Evolutionary conservation across 176 grass and related monocot species (phyloP).

Genomic region (Triticum monococcum): DNA sequence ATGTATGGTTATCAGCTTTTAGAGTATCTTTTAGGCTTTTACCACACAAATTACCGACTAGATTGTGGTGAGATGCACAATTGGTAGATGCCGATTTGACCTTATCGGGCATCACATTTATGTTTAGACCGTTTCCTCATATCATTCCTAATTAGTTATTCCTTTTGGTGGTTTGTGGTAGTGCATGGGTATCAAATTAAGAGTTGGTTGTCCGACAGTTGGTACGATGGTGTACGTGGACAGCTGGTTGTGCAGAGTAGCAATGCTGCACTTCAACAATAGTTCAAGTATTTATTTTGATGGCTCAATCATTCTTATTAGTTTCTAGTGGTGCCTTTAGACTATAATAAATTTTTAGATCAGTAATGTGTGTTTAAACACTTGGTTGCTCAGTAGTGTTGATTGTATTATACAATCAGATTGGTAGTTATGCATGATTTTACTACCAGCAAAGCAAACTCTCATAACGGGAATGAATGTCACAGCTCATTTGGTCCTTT

Average conservation of each 20-base stretch:
- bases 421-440: too few species aligned
- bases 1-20: not conserved
- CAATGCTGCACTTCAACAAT: not conserved
- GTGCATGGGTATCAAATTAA: too few species aligned
- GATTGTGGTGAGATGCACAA: not conserved
- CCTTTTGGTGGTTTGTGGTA: too few species aligned
- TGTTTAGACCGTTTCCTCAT: not conserved
- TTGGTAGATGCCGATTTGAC: not conserved
- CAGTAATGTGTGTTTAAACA: not conserved
- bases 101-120: not conserved
- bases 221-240: too few species aligned
- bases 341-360: too few species aligned
- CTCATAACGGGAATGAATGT: too few species aligned
- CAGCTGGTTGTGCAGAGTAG: not conserved
- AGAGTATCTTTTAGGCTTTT: not conserved
- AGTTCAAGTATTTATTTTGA: not conserved
- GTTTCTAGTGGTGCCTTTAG: not conserved
- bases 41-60: not conserved
- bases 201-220: too few species aligned
- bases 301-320: not conserved
- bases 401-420: not conserved
- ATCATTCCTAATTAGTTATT: too few species aligned
- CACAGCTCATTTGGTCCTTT: too few species aligned
- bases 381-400: not conserved
- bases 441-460: too few species aligned